Evolutionary conservation across 1,139 yeast species (phyloP).

Genomic region (Arxiozyma telluris): DNA sequence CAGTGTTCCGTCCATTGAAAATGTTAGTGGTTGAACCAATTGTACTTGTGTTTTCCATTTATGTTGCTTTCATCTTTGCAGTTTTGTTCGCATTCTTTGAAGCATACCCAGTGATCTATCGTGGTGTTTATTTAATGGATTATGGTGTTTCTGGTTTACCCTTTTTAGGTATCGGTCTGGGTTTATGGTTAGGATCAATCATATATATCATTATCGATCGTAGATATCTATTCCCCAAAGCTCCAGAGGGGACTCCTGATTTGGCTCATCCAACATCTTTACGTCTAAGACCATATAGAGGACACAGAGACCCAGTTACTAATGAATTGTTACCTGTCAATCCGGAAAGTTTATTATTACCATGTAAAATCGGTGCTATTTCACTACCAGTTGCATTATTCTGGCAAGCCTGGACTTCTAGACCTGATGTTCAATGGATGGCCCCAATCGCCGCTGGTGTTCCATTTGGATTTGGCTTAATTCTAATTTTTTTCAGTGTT

Average conservation of each 20-base stretch:
- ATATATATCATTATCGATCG: conserved; percentile 45
- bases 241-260: conserved; percentile 49
- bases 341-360: conserved; percentile 38
- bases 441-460: conserved; percentile 67
- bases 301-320: conserved; percentile 34
- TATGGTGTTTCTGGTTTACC: conserved; percentile 58
- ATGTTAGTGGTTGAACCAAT: conserved; percentile 65
- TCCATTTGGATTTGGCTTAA: conserved; percentile 67
- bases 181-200: conserved; percentile 46
- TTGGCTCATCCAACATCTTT: conserved; percentile 20
- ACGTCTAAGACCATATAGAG: conserved; percentile 25
- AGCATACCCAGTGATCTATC: conserved; percentile 65
- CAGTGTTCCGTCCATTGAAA: conserved; percentile 51
- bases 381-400: conserved; percentile 60
- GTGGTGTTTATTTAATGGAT: conserved; percentile 50
- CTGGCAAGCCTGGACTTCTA: conserved; percentile 79
- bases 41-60: conserved; percentile 55
- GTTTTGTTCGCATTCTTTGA: conserved; percentile 71
- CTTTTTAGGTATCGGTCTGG: conserved; percentile 61
- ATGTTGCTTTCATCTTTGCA: conserved; percentile 65
- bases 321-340: conserved; percentile 41
- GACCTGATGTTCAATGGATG: conserved; percentile 62
- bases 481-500: conserved; percentile 63
- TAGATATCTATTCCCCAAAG: conserved; percentile 42
- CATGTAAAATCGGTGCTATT: conserved; percentile 53